phyloP scores from a whole-genome alignment of 2,329 filamentous ascomycete genomes.

The Sodiomyces alkalinus region DNA sequence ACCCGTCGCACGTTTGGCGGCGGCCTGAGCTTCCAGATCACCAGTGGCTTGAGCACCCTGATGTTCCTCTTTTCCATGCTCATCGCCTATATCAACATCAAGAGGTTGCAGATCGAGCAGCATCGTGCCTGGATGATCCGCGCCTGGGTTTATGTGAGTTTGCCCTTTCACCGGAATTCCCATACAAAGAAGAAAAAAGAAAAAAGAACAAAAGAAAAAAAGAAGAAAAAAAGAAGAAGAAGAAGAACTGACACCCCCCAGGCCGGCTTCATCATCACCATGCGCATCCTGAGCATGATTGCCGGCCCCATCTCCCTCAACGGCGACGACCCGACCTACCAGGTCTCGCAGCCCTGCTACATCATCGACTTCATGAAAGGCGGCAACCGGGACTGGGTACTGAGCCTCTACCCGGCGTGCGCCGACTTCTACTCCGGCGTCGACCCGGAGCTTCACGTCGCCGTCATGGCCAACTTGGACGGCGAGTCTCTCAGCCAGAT shows the following conservation, averaged over 20 bases:
- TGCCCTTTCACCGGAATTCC: neutral
- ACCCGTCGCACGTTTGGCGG: slow-evolving; percentile 37
- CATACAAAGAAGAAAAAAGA: too few species aligned
- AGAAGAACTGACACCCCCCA: slow-evolving; percentile 9
- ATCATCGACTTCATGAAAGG: slow-evolving; percentile 28
- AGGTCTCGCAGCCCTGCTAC: slow-evolving; percentile 26
- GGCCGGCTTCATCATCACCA: slow-evolving; percentile 32
- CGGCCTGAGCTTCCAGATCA: slow-evolving; percentile 30
- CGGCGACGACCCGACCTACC: slow-evolving; percentile 8
- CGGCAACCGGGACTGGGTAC: slow-evolving; percentile 10
- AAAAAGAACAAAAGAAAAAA: too few species aligned
- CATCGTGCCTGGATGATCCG: slow-evolving; percentile 51
- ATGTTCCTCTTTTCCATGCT: slow-evolving; percentile 25
- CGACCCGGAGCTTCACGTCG: slow-evolving; percentile 11
- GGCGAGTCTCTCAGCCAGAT: slow-evolving; percentile 13
- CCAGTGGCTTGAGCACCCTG: slow-evolving; percentile 25
- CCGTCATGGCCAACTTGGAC: slow-evolving; percentile 17
- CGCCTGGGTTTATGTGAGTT: slow-evolving; percentile 30
- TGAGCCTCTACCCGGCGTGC: slow-evolving; percentile 27
- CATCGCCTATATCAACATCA: slow-evolving; percentile 41
- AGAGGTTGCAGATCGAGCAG: slow-evolving; percentile 44
- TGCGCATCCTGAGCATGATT: slow-evolving; percentile 28
- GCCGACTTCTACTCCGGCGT: slow-evolving; percentile 17
- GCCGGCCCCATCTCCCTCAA: slow-evolving; percentile 19
- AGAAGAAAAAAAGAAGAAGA: too few species aligned